These are phyloP conservation scores for Aureobasidium sp. DNA, from an alignment of 2,329 filamentous ascomycete species.

Conservation along the genomic window DNA sequence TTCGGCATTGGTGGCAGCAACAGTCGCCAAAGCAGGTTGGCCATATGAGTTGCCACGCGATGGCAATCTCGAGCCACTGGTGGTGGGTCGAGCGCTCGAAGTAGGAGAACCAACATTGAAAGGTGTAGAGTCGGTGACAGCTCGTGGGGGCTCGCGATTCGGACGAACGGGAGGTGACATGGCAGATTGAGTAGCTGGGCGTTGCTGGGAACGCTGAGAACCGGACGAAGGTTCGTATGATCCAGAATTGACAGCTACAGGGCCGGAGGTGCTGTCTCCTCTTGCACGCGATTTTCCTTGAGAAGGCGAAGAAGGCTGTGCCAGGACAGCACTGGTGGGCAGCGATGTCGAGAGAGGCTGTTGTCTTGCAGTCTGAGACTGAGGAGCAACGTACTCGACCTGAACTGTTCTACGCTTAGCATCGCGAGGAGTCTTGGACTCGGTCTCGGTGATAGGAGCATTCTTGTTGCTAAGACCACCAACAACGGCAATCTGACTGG, in stretches of 20 bases:
- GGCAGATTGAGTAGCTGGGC: slow-evolving; percentile 17
- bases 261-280: slow-evolving; percentile 46
- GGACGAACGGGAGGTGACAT: slow-evolving; percentile 32
- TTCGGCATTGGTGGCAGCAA: slow-evolving; percentile 82
- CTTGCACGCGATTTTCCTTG: slow-evolving; percentile 44
- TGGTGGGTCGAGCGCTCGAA: slow-evolving; percentile 55
- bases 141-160: slow-evolving; percentile 44
- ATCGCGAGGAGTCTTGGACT: slow-evolving; percentile 64
- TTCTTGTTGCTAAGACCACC: slow-evolving; percentile 65
- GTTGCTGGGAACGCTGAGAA: slow-evolving; percentile 13
- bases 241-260: slow-evolving; percentile 35
- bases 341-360: slow-evolving; percentile 28
- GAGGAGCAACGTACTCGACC: slow-evolving; percentile 92
- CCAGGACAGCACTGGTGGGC: slow-evolving; percentile 25
- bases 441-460: slow-evolving; percentile 63
- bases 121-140: slow-evolving; percentile 40
- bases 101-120: slow-evolving; percentile 36
- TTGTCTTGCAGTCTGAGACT: slow-evolving; percentile 75
- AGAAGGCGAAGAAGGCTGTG: background rate
- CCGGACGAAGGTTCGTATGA: slow-evolving; percentile 28
- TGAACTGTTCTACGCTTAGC: slow-evolving; percentile 92
- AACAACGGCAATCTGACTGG: slow-evolving; percentile 41
- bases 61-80: slow-evolving; percentile 70
- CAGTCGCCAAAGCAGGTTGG: slow-evolving; percentile 77
- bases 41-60: slow-evolving; percentile 73